Base-by-base conservation (phyloP, 805 yeast species). In the Wickerhamomyces strasburgensis region DNA sequence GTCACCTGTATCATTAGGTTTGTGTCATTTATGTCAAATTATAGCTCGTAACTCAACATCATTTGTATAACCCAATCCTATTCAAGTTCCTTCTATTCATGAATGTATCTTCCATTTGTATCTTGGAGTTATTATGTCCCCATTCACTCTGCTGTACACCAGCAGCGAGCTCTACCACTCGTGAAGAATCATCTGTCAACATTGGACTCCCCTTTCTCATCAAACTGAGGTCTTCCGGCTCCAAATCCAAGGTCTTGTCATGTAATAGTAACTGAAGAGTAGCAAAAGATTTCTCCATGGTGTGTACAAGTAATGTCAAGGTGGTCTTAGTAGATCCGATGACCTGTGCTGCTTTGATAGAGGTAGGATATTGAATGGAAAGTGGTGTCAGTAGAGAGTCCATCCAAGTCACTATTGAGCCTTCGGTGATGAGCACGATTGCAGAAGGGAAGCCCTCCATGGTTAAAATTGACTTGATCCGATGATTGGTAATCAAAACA, bases 61-160 rank as follows among this genome's bases (percentile, higher is more conserved):
- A 21, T 21, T 21, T 21, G 11, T 21, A 21, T 21, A 21, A 11
- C 11, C 25, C 25, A 8, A 21, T 8, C 10, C 25, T 21, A 11
- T 21, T 21, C 25, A 21, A 11, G 7, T 21, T 21, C 11, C 10
- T 21, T 7, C 25, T 7, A 8, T 11, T 21, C 25, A 21, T 21
- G 29, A 49, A 49, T 8, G 54, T 49, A 18, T 49, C 54, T 15
- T 49, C 54, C 16, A 42, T 35, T 18, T 38, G 40, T 13, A 42
- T 16, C 6, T 31, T 40, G 10, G 51, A 35, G 26, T 37, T 14
- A 21, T 44, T 42, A 6, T 39, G 41, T 4, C 49, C 53, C 53
- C 53, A 49, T 40, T 49, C 53, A 11, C 42, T 41, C 29, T 49
- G 51, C 28, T 49, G 54, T 1, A 47, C 54, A 18, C 44, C 50